phyloP scores from a whole-genome alignment of 345 rosid species.

The Psidium friedrichsthalianum region DNA sequence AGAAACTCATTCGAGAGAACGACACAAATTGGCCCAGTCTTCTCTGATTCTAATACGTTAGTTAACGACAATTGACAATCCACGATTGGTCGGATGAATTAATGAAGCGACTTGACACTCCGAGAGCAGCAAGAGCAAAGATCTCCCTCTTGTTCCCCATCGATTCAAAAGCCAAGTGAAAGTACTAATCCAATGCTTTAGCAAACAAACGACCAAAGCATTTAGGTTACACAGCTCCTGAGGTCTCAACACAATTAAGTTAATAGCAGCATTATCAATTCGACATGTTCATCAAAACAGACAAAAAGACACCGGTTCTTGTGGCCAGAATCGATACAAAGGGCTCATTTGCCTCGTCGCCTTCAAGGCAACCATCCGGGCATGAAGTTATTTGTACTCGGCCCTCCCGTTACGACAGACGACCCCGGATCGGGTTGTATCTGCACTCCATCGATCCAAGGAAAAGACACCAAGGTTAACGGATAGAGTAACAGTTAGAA shows the following conservation, averaged over 20 bases:
- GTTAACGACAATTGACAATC: not conserved
- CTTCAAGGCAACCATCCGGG: slow-evolving; percentile 77
- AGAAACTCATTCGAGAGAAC: not conserved
- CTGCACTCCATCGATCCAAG: not conserved
- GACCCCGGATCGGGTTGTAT: slow-evolving; percentile 32
- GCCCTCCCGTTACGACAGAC: slow-evolving; percentile 38
- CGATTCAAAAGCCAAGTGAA: not conserved
- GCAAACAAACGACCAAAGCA: not conserved
- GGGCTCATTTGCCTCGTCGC: not conserved
- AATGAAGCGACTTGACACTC: not conserved
- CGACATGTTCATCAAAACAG: not conserved
- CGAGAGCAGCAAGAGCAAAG: not conserved
- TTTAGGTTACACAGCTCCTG: not conserved
- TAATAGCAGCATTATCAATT: not conserved
- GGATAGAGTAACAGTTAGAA: not conserved
- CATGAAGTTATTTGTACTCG: slow-evolving; percentile 75
- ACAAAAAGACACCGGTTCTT: not conserved
- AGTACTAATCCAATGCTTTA: not conserved
- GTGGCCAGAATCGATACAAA: not conserved
- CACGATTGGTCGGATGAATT: not conserved
- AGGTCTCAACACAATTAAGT: not conserved
- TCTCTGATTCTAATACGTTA: not conserved
- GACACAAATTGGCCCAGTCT: not conserved
- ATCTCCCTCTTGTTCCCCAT: not conserved
- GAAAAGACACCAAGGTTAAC: not conserved